phyloP scores from a whole-genome alignment of 108 stramenopile genomes.

The Craspedostauros australis region DNA sequence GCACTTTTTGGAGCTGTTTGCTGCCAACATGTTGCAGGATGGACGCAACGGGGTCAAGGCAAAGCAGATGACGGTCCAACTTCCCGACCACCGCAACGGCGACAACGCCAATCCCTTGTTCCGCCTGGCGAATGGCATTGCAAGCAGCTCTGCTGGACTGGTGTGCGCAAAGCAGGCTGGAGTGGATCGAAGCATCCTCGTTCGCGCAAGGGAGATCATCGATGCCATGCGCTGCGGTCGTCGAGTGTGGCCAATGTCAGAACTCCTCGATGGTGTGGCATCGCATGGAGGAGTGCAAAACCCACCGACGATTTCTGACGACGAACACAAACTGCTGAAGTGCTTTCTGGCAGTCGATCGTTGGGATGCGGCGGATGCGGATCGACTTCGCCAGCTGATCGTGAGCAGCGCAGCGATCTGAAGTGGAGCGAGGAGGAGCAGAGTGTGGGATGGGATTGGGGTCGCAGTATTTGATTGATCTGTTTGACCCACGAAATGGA shows the following conservation, averaged over 20 bases:
- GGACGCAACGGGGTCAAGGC: conserved; percentile 67
- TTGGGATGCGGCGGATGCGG: conserved; percentile 45
- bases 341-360: conserved; percentile 43
- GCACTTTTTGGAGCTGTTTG: conserved; percentile 94
- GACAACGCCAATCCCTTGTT: conserved; percentile 81
- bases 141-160: conserved; percentile 85
- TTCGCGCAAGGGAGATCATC: conserved; percentile 65
- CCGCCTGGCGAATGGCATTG: conserved; percentile 83
- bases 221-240: conserved; percentile 45
- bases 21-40: conserved; percentile 67
- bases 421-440: no score
- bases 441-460: no score
- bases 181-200: conserved; percentile 43
- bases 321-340: conserved; percentile 33
- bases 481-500: no score
- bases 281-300: not conserved
- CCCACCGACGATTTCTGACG: no score
- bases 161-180: conserved; percentile 90
- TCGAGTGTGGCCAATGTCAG: conserved; percentile 47
- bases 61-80: conserved; percentile 82
- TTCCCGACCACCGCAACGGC: conserved; percentile 55
- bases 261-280: conserved; percentile 26
- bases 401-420: no score
- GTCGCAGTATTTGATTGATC: no score
- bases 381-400: conserved; percentile 27